phyloP scores from a whole-genome alignment of 441 rosid genomes.

The Manihot esculenta region DNA sequence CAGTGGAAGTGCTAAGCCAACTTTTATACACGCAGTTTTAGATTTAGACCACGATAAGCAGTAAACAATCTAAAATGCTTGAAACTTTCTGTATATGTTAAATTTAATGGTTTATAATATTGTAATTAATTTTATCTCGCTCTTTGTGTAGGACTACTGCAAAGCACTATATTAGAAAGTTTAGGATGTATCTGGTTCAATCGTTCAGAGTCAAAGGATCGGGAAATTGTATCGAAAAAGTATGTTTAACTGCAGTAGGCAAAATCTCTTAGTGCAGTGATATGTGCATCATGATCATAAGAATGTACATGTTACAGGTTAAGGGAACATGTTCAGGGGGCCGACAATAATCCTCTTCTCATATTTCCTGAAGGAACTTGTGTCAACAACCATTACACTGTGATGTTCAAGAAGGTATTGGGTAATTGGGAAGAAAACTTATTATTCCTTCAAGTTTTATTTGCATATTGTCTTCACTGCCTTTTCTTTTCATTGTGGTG shows the following conservation, averaged over 20 bases:
- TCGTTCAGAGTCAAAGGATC: constrained; percentile 93
- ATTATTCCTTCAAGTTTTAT: neutral
- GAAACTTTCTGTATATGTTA: neutral
- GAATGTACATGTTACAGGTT: constrained; percentile 54
- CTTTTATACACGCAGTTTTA: too few relatives aligned
- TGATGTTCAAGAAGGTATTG: constrained; percentile 94
- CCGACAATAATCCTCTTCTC: constrained; percentile 94
- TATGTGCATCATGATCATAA: constrained; percentile 23
- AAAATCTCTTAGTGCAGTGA: neutral
- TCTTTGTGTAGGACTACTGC: constrained; percentile 66
- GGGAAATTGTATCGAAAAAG: constrained; percentile 93
- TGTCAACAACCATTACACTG: constrained; percentile 91
- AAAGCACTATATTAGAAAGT: constrained; percentile 93
- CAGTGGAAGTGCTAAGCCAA: neutral
- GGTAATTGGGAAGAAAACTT: constrained; percentile 6
- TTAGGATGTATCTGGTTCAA: constrained; percentile 98
- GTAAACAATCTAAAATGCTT: too few relatives aligned
- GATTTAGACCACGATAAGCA: too few relatives aligned
- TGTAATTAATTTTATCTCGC: constrained; percentile 13
- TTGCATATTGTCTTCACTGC: constrained; percentile 12
- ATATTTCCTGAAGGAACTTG: constrained; percentile 99
- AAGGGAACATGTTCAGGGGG: constrained; percentile 84
- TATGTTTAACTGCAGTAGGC: constrained; percentile 30
- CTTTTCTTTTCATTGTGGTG: constrained; percentile 23
- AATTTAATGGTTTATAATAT: neutral